A percentile compares a stretch with the other conserved stretches of the same genome.
These are phyloP conservation scores for Volvariella volvacea DNA, from an alignment of 1,284 basidiomycete genomes.

Conservation along the genomic window DNA sequence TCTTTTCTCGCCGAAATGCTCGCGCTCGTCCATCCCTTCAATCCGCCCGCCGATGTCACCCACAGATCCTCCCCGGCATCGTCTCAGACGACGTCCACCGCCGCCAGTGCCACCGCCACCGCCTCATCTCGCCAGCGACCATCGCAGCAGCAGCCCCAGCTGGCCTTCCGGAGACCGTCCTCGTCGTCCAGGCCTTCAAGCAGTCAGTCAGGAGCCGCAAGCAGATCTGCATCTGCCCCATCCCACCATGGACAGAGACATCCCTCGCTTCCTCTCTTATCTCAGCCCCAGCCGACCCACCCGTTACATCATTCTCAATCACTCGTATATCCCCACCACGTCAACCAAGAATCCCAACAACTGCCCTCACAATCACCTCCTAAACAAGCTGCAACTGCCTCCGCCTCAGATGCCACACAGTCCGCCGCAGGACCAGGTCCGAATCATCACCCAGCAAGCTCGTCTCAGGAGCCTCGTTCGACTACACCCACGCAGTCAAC, in stretches of 20 bases:
- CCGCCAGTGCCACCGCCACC: neutral
- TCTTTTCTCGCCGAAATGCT: slow-evolving; percentile 23
- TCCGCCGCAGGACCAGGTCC: slow-evolving; percentile 1
- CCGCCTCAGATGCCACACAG: slow-evolving; percentile 1
- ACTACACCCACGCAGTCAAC: slow-evolving; percentile 2
- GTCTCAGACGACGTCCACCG: slow-evolving; percentile 2
- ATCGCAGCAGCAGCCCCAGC: slow-evolving; percentile 1
- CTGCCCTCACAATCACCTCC: slow-evolving; percentile 10
- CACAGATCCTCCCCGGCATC: slow-evolving; percentile 12
- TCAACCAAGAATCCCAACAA: slow-evolving; percentile 9
- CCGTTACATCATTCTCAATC: neutral
- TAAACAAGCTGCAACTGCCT: neutral
- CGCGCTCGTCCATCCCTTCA: slow-evolving; percentile 31
- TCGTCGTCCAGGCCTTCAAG: too few relatives aligned
- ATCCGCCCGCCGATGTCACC: slow-evolving; percentile 13
- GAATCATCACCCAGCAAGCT: slow-evolving; percentile 1
- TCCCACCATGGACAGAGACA: too few relatives aligned
- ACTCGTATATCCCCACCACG: slow-evolving; percentile 9
- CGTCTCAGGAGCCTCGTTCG: neutral
- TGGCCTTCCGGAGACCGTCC: neutral
- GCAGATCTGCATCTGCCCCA: too few relatives aligned
- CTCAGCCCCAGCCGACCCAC: slow-evolving; percentile 3
- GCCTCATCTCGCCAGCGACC: slow-evolving; percentile 4
- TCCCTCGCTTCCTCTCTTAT: slow-evolving; percentile 4
- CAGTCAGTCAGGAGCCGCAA: too few relatives aligned